These are phyloP conservation scores for Daphne laureola DNA, from an alignment of 441 rosid genomes.

Conservation along the genomic window DNA sequence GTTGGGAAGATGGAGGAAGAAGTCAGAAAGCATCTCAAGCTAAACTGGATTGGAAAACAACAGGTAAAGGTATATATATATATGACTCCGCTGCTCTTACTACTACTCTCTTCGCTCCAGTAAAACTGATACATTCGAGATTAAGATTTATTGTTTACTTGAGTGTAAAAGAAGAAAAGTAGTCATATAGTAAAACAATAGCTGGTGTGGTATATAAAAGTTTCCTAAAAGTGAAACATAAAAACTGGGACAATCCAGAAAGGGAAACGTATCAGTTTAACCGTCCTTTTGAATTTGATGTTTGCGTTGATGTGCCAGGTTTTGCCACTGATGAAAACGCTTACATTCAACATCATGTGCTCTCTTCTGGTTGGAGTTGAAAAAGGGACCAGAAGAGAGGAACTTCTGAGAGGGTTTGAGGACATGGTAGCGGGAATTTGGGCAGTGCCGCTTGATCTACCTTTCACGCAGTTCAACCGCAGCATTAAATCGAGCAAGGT, in stretches of 20 bases:
- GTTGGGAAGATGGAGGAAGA: constrained; percentile 39
- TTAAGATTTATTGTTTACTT: too few relatives aligned
- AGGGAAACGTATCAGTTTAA: too few relatives aligned
- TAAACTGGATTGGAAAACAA: constrained; percentile 35
- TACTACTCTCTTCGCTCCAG: too few relatives aligned
- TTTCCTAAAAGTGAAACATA: too few relatives aligned
- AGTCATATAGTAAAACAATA: too few relatives aligned
- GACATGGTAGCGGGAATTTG: constrained; percentile 42
- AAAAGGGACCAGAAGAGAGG: constrained; percentile 29
- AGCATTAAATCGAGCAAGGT: constrained; percentile 31
- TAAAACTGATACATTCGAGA: too few relatives aligned
- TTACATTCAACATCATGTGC: constrained; percentile 44
- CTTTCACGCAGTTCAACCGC: constrained; percentile 35
- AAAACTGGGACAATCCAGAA: too few relatives aligned
- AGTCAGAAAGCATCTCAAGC: constrained; percentile 30
- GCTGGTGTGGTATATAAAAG: too few relatives aligned
- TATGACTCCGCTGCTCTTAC: not conserved
- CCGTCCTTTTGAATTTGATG: too few relatives aligned
- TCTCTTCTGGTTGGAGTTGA: constrained; percentile 35
- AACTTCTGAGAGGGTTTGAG: constrained; percentile 21
- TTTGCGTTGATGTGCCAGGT: constrained; percentile 13
- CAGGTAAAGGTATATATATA: constrained; percentile 21
- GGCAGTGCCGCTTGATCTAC: constrained; percentile 44
- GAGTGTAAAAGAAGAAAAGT: too few relatives aligned
- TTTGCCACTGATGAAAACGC: constrained; percentile 24